Conservation (phyloP, 108 stramenopile genomes). For the Discostella stelligeroides region DNA sequence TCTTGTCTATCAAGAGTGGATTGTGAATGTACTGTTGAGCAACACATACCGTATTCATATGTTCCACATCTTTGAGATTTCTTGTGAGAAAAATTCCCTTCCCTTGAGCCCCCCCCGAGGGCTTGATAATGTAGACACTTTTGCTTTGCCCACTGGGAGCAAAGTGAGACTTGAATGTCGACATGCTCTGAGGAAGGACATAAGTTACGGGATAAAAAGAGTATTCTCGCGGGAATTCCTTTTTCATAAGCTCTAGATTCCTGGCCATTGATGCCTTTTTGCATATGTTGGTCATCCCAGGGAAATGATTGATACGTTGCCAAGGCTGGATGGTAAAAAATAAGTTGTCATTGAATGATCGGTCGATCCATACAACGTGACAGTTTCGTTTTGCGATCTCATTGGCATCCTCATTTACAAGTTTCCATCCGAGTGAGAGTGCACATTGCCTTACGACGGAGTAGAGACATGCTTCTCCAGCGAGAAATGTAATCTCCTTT, state of each 20-base stretch:
- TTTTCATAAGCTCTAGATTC: slow-evolving; percentile 74
- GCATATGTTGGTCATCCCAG: slow-evolving; percentile 84
- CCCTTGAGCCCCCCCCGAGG: slow-evolving; percentile 78
- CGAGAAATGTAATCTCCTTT: slow-evolving; percentile 45
- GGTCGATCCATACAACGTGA: slow-evolving; percentile 80
- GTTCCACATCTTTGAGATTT: slow-evolving; percentile 53
- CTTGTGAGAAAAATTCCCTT: slow-evolving; percentile 77
- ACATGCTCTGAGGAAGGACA: slow-evolving; percentile 61
- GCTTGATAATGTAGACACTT: slow-evolving; percentile 80
- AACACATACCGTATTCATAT: slow-evolving; percentile 56
- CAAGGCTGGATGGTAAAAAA: slow-evolving; percentile 63
- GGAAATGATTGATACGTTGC: slow-evolving; percentile 86
- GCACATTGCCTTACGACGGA: slow-evolving; percentile 44
- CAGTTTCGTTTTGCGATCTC: slow-evolving; percentile 49
- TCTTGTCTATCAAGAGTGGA: slow-evolving; percentile 81
- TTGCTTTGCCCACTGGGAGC: slow-evolving; percentile 57
- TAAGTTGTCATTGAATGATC: slow-evolving; percentile 58
- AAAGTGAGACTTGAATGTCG: slow-evolving; percentile 63
- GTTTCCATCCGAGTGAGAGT: slow-evolving; percentile 45
- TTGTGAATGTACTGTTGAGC: slow-evolving; percentile 79
- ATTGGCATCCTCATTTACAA: slow-evolving; percentile 41
- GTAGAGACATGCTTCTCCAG: slow-evolving; percentile 52
- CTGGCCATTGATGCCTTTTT: slow-evolving; percentile 79
- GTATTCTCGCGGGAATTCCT: slow-evolving; percentile 73
- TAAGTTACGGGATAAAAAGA: slow-evolving; percentile 79